Evolutionary conservation across 1,284 basidiomycete genomes (phyloP).

Genomic region (Hypsizygus ulmarius): DNA sequence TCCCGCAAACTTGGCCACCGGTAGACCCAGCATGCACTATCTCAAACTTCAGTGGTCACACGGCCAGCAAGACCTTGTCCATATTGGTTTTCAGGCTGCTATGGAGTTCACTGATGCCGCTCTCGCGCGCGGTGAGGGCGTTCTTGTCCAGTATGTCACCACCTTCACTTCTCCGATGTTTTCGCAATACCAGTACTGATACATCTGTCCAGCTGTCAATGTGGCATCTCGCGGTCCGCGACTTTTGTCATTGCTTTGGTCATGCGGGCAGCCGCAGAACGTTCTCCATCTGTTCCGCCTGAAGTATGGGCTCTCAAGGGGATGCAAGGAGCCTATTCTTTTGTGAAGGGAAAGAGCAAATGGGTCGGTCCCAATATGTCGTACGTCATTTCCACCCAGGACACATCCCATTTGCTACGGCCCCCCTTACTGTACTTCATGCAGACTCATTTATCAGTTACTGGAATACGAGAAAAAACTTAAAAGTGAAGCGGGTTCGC

Average conservation of each 20-base stretch:
- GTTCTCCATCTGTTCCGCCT: conserved; percentile 61
- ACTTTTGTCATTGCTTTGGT: conserved; percentile 92
- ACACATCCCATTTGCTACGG: conserved; percentile 5
- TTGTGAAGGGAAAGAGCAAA: conserved; percentile 85
- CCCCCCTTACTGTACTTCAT: conserved; percentile 12
- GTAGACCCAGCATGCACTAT: conserved; percentile 81
- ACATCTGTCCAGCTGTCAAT: conserved; percentile 74
- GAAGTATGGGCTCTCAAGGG: conserved; percentile 79
- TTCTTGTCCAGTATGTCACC: conserved; percentile 81
- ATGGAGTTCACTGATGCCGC: conserved; percentile 82
- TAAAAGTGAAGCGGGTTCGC: conserved; percentile 48
- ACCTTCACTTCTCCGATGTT: conserved; percentile 13
- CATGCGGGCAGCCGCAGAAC: conserved; percentile 86
- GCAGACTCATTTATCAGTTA: conserved; percentile 92
- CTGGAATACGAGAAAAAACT: conserved; percentile 90
- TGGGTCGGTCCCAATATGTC: conserved; percentile 95
- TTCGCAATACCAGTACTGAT: conserved; percentile 19
- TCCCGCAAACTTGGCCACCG: conserved; percentile 60
- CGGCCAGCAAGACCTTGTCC: conserved; percentile 84
- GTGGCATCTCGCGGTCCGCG: conserved; percentile 92
- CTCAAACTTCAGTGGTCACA: conserved; percentile 95
- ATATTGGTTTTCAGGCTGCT: conserved; percentile 72
- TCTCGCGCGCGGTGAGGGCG: conserved; percentile 68
- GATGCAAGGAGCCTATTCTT: conserved; percentile 93
- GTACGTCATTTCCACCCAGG: conserved; percentile 51